Conservation (phyloP, 2,329 filamentous ascomycete species). For the Colletotrichum brevisporum region DNA sequence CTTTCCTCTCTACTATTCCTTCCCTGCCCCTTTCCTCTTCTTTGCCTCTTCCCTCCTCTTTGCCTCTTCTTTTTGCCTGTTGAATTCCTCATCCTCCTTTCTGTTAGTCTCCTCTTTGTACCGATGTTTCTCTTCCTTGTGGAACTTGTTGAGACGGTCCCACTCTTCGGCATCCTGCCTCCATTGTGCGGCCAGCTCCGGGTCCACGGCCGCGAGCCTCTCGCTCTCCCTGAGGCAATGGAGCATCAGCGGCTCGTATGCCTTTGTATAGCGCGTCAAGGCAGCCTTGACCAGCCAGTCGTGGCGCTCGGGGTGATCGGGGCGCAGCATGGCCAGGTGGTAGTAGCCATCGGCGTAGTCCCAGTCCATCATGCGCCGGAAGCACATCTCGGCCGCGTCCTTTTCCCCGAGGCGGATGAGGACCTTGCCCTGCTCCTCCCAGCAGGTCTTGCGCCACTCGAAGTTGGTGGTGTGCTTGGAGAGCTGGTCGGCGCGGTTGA, state of each 20-base stretch:
- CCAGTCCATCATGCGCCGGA: not conserved
- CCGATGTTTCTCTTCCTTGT: not conserved
- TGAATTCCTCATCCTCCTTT: not conserved
- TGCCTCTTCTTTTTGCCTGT: no score
- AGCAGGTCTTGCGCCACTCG: no score
- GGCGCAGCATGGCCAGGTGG: not conserved
- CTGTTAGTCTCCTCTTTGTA: no score
- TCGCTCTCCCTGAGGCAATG: constrained; percentile 15
- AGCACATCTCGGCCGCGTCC: not conserved
- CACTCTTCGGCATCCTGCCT: constrained; percentile 20
- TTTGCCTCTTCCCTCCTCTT: not conserved
- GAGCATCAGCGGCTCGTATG: constrained; percentile 16
- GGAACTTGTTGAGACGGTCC: not conserved
- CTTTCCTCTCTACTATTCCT: not conserved
- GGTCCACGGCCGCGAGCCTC: not conserved
- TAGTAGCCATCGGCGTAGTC: not conserved
- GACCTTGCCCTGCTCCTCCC: no score
- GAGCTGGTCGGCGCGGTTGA: constrained; percentile 17
- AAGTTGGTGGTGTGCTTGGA: not conserved
- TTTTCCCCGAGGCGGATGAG: no score
- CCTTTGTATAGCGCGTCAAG: not conserved
- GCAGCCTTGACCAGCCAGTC: constrained; percentile 19
- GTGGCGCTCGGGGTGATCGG: not conserved
- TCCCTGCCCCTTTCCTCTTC: not conserved
- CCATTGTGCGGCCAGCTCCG: not conserved